Conservation (phyloP, 2,329 filamentous ascomycete genomes). For the Cladosporium phlei region DNA sequence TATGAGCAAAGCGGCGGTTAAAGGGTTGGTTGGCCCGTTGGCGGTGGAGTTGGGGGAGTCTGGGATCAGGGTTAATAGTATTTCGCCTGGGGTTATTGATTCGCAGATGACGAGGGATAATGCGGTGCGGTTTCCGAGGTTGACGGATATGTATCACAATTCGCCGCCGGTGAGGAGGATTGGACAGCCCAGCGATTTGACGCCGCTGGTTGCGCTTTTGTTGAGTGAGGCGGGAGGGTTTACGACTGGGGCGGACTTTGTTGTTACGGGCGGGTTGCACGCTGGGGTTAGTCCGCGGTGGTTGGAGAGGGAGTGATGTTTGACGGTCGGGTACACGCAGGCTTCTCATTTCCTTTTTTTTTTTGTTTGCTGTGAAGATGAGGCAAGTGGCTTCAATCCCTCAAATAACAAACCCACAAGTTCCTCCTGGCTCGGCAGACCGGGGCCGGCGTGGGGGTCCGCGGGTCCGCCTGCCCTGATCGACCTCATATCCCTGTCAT, state of each 20-base stretch:
- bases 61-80: conserved; percentile 23
- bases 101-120: conserved; percentile 19
- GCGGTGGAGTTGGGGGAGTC: conserved; percentile 19
- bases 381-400: too few relatives aligned
- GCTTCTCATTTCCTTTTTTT: too few relatives aligned
- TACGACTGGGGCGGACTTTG: conserved; percentile 16
- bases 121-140: conserved; percentile 7
- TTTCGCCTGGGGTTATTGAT: conserved; percentile 21
- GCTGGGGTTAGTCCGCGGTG: conserved; percentile 11
- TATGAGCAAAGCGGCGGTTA: conserved; percentile 28
- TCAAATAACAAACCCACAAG: too few relatives aligned
- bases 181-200: conserved; percentile 15
- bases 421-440: too few relatives aligned
- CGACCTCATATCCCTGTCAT: too few relatives aligned
- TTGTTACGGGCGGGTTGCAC: conserved; percentile 15
- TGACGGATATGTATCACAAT: conserved; percentile 15
- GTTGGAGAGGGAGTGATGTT: conserved; percentile 3
- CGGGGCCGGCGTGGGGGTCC: too few relatives aligned
- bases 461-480: too few relatives aligned
- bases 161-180: conserved; percentile 14
- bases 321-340: too few relatives aligned
- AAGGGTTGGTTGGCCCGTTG: conserved; percentile 25
- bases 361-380: too few relatives aligned
- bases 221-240: conserved; percentile 15
- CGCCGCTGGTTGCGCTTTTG: conserved; percentile 13